Conservation (phyloP, 495 filamentous ascomycete genomes). For the Tetracladium setigerum region DNA sequence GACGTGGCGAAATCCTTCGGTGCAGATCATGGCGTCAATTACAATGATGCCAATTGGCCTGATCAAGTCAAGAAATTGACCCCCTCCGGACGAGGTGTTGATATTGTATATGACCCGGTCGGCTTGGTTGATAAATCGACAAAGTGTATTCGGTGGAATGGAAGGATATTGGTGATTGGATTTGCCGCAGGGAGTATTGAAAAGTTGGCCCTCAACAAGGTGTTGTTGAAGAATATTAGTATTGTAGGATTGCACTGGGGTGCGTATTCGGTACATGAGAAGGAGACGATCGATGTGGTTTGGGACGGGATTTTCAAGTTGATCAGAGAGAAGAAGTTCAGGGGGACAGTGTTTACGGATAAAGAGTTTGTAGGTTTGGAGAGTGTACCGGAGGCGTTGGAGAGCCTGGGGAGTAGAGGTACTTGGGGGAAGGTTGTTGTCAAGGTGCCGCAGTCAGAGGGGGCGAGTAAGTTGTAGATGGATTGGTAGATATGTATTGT, state of each 20-base stretch:
- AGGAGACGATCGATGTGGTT: constrained; percentile 58
- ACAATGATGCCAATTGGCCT: constrained; percentile 63
- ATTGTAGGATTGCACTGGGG: constrained; percentile 92
- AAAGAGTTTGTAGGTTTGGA: constrained; percentile 77
- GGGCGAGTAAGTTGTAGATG: constrained; percentile 41
- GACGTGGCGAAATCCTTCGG: constrained; percentile 72
- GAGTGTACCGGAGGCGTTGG: constrained; percentile 65
- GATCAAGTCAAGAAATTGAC: constrained; percentile 69
- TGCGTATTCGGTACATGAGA: constrained; percentile 67
- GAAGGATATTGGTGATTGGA: constrained; percentile 76
- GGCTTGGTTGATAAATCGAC: constrained; percentile 76
- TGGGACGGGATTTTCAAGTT: constrained; percentile 78
- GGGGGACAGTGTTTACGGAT: constrained; percentile 74
- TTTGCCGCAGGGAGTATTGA: constrained; percentile 88
- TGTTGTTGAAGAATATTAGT: constrained; percentile 88
- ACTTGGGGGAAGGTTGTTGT: constrained; percentile 98
- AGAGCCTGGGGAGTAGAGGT: constrained; percentile 67
- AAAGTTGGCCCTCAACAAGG: constrained; percentile 85
- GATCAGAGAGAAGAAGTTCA: constrained; percentile 71
- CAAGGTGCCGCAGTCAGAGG: constrained; percentile 61
- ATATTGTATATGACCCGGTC: constrained; percentile 88
- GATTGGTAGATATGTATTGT: not conserved
- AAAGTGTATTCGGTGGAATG: constrained; percentile 90
- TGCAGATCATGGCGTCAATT: constrained; percentile 78
- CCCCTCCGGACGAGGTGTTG: constrained; percentile 65